Base-by-base conservation (phyloP, 1,284 basidiomycete species). In the Meira miltonrushii region DNA sequence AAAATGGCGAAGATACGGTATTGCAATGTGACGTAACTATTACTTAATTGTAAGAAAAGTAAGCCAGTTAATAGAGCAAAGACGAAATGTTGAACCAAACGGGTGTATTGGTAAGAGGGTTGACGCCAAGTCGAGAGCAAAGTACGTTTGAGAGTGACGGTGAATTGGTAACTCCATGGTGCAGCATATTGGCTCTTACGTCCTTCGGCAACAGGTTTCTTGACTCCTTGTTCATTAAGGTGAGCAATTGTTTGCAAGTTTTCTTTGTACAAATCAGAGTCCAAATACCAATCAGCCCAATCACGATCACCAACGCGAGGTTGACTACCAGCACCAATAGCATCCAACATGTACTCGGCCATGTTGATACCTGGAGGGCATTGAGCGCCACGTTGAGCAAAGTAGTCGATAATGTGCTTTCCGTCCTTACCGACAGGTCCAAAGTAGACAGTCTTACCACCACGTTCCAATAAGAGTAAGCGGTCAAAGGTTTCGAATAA, bases 11-110 rank as follows among this genome's bases (percentile, higher is more conserved):
- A 92, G 39, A 90, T 84, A 40, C 89, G 84, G 81, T 91, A 93
- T 74, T 96, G 88, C 28, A 95, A 80, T 50, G 88, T 86, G 50
- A 86, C 83, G 41, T 85, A 65, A 61, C 85, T 86, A 68, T 84
- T 80, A 53, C 84, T 84, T 21, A 92, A 82, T 74, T 88, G 86
- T 57, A 96, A 81, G 84, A 92, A 92, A 12, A 89, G 88, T 54
- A 96, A 81, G 33, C 87, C 87, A 57, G 91, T 84, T 75, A 88
- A 85, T 3, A 94, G 81, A 7, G 88, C 87, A 62, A 93, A 87
- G 72, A 67, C 64, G 5, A 71, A 39, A 59, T 78, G 75, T 53
- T 75, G 73, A 79, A 91, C 90, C 47, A 92, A 81, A 53, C 91
- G 85, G 49, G 86, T 91, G 81, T 69, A 81, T 62, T 68, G 64